Base-by-base conservation (phyloP, 163 green algal species). In the Scenedesmus sp. region DNA sequence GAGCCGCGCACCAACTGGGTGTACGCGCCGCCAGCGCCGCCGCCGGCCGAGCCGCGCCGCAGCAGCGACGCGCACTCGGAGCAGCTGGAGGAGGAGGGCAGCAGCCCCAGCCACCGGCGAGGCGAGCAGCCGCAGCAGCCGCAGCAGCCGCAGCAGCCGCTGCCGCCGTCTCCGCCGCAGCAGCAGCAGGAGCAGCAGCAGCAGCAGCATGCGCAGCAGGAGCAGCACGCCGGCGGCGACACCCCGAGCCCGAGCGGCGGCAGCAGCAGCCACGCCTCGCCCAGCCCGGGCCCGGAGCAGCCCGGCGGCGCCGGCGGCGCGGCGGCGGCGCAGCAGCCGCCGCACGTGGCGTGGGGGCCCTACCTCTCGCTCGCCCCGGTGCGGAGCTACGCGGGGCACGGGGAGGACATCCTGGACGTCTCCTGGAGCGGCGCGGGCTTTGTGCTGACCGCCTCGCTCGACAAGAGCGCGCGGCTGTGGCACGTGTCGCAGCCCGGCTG, bases 391-490 rank as follows among this genome's bases (percentile, higher is more conserved):
- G 14, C 14, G 2, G 93, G 93, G 2, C 93, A 97, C 82, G 89
- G 77, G 29, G 85, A 89, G 53, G 95, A 99, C 78, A 88, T 99
- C 11, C 85, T 98, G 77, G 94, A 98, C 79, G 44, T 99, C 17
- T 88, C 78, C 60, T 99, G 95, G 95, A 80, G 71, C 29, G 60
- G 36, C 15, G 20, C 51, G 28, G 57, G 62, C 18, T 82, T 89
- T 60, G 47, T 89, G 29, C 77, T 87, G 39, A 75, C 60, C 22
- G 81, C 84, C 0, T 87, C 84, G 0, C 48, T 77, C 85, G 95
- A 98, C 88, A 96, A 96, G 78, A 95, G 88, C 17, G 95, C 97
- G 33, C 84, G 93, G 54, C 83, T 99, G 77, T 99, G 95, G 95
- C 92, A 97, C 87, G 85, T 96, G 26, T 54, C 22, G 9, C 60